Evolutionary conservation across 139 green algal genomes (phyloP), one percentile per base, ranked within the genome.

Genomic region (Tetraselmis striata): DNA sequence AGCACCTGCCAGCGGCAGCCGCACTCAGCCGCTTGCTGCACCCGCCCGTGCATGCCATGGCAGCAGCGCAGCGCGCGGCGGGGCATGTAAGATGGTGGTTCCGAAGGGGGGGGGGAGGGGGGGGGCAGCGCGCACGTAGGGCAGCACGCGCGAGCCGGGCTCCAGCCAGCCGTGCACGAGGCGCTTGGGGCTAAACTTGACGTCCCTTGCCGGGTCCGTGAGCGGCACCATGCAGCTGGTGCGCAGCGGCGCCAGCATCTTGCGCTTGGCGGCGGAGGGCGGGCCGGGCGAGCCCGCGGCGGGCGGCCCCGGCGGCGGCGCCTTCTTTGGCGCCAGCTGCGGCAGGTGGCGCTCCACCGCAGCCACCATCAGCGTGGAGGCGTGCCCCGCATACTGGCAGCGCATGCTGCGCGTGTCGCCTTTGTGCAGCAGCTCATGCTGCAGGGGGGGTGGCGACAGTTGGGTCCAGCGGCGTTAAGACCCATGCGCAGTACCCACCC

Each of bases 81-180:
- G n/a, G n/a, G n/a, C n/a, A n/a, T n/a, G n/a, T n/a, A n/a, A n/a
- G n/a, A n/a, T n/a, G n/a, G n/a, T n/a, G n/a, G n/a, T n/a, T n/a
- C n/a, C n/a, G n/a, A n/a, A n/a, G n/a, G n/a, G n/a, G n/a, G n/a
- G n/a, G n/a, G n/a, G n/a, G n/a, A n/a, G n/a, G n/a, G n/a, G n/a
- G n/a, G n/a, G n/a, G 45, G 18, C 11, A 5, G 18, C 45, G 5
- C 45, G 5, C 18, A 67, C 45, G 77, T 89, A 80, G 5, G 86
- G 88, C 84, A 90, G 86, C n/a, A 67, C 74, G 75, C 32, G 28
- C 78, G 32, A 31, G 82, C 80, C 77, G 25, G 85, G 85, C 59
- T 82, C 80, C 27, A 91, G 86, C 84, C 88, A 91, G 30, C 88
- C 88, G 45, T 67, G 45, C 45, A 67, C 45, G 45, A 67, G 5